A percentile compares a stretch with the other conserved stretches of the same genome.
Evolutionary conservation across 1,139 yeast species (phyloP).

Genomic region (Hanseniaspora sp.): DNA sequence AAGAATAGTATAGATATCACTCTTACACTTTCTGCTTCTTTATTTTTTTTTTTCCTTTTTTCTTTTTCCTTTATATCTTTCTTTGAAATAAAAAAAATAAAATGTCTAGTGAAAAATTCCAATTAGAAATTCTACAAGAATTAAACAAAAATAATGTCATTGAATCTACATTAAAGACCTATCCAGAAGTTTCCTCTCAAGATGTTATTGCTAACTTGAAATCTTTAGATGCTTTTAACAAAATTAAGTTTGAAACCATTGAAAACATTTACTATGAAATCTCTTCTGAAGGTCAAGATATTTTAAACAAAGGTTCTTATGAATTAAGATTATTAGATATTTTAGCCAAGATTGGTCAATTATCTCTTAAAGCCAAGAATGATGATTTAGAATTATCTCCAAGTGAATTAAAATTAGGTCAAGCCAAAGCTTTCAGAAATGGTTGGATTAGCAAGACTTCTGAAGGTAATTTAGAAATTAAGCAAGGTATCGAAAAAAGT

Average conservation of each 20-base stretch:
- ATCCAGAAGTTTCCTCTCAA: constrained; percentile 44
- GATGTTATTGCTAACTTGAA: constrained; percentile 65
- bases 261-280: constrained; percentile 70
- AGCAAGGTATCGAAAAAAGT: constrained; percentile 30
- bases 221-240: constrained; percentile 73
- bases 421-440: constrained; percentile 95
- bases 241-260: constrained; percentile 62
- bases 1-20: too few species aligned
- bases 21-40: too few species aligned
- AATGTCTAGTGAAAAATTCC: constrained; percentile 25
- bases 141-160: constrained; percentile 53
- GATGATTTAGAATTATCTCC: constrained; percentile 74
- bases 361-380: constrained; percentile 45
- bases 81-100: not conserved
- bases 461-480: constrained; percentile 42
- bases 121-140: constrained; percentile 43
- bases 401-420: constrained; percentile 73
- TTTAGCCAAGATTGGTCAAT: constrained; percentile 60
- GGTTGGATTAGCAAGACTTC: constrained; percentile 92
- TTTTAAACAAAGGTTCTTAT: constrained; percentile 72
- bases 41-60: too few species aligned
- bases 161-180: constrained; percentile 49
- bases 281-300: constrained; percentile 73
- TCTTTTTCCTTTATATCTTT: not conserved
- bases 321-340: constrained; percentile 79